Conservation (phyloP, 2,329 filamentous ascomycete genomes). For the Fusarium guadeloupense region DNA sequence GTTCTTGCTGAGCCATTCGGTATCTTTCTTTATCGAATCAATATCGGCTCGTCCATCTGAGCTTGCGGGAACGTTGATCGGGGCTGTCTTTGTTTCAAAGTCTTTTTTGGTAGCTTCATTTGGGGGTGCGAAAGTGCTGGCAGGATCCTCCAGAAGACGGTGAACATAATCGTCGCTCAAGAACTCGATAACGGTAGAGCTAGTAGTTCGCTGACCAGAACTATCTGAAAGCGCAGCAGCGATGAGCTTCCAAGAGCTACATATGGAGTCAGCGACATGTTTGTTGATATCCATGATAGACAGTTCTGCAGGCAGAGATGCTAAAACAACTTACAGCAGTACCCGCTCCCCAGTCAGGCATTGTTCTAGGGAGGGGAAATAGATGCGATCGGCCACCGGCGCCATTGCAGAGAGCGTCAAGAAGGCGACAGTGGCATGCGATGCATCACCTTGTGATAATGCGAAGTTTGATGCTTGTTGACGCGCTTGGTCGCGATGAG, state of each 20-base stretch:
- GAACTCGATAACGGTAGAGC: constrained; percentile 70
- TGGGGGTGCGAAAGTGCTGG: constrained; percentile 71
- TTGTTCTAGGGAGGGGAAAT: constrained; percentile 85
- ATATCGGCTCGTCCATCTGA: constrained; percentile 75
- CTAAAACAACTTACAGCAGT: constrained; percentile 73
- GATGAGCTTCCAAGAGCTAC: constrained; percentile 70
- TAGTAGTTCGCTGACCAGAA: constrained; percentile 63
- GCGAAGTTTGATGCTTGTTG: constrained; percentile 44
- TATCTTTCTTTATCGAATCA: constrained; percentile 83
- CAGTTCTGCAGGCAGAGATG: constrained; percentile 21
- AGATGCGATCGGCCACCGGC: constrained; percentile 73
- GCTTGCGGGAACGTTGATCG: constrained; percentile 81
- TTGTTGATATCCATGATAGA: constrained; percentile 16
- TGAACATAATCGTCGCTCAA: constrained; percentile 75
- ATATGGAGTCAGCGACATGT: constrained; percentile 38
- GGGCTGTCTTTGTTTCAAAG: constrained; percentile 86
- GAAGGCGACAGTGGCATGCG: constrained; percentile 51
- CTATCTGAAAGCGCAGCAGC: constrained; percentile 65
- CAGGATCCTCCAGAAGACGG: constrained; percentile 73
- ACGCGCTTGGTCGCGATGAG: constrained; percentile 49
- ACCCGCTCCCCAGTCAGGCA: constrained; percentile 83
- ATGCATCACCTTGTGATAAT: constrained; percentile 50
- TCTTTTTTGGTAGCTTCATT: constrained; percentile 71
- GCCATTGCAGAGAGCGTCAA: constrained; percentile 72
- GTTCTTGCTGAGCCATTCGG: constrained; percentile 84